Evolutionary conservation across 2,329 filamentous ascomycete species (phyloP).

Genomic region (Colletotrichum melonis): DNA sequence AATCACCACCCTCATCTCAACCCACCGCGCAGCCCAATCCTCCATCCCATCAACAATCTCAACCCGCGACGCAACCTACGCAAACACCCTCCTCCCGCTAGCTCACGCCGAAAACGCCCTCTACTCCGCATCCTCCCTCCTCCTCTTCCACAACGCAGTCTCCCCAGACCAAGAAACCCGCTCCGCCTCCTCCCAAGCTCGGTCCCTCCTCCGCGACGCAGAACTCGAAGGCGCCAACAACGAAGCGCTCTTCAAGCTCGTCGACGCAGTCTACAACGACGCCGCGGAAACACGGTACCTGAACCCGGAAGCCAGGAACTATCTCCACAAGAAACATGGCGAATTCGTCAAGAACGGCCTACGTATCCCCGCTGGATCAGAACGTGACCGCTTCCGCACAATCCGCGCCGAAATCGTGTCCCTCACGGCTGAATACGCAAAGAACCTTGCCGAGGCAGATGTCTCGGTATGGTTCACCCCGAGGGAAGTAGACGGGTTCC

Average conservation of each 20-base stretch:
- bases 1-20: neutral
- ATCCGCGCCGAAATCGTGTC: neutral
- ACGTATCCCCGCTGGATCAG: neutral
- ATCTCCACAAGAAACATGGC: neutral
- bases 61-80: slow-evolving; percentile 2
- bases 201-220: neutral
- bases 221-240: neutral
- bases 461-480: neutral
- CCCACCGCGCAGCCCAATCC: neutral
- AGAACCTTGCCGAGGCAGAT: neutral
- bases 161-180: slow-evolving; percentile 5
- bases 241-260: slow-evolving; percentile 3
- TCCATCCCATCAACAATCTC: neutral
- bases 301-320: neutral
- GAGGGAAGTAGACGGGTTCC: neutral
- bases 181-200: slow-evolving; percentile 1
- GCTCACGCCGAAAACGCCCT: slow-evolving; percentile 13
- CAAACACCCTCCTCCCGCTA: slow-evolving; percentile 4
- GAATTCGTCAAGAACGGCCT: slow-evolving; percentile 14
- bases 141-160: slow-evolving; percentile 17
- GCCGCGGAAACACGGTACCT: neutral
- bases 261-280: neutral
- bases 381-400: slow-evolving; percentile 1
- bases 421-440: neutral
- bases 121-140: neutral